phyloP scores from a whole-genome alignment of 305 asterid genomes.

The Rubia peregrina region DNA sequence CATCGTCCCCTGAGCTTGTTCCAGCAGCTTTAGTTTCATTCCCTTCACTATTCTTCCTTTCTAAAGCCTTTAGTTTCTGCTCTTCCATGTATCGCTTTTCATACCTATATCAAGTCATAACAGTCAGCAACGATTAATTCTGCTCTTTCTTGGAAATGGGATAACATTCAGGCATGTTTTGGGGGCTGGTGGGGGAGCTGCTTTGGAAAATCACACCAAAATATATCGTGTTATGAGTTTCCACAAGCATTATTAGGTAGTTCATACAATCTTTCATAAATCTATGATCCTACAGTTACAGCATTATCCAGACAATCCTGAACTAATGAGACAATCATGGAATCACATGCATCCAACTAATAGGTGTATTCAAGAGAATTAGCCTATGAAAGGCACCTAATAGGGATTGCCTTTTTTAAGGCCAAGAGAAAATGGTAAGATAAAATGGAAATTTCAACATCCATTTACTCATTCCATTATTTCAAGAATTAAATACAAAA shows the following conservation, averaged over 20 bases:
- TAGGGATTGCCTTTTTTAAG: not conserved
- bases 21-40: slow-evolving; percentile 41
- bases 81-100: slow-evolving; percentile 66
- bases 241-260: not conserved
- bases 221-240: not conserved
- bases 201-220: not conserved
- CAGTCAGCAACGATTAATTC: slow-evolving; percentile 12
- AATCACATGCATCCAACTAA: not conserved
- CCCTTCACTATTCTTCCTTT: slow-evolving; percentile 35
- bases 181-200: not conserved
- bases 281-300: not conserved
- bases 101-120: slow-evolving; percentile 37
- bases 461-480: not conserved
- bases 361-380: not conserved
- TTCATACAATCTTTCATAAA: not conserved
- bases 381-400: not conserved
- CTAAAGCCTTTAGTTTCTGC: slow-evolving; percentile 42
- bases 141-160: not conserved
- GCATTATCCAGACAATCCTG: not conserved
- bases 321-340: not conserved
- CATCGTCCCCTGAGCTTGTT: slow-evolving; percentile 34
- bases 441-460: too few species aligned
- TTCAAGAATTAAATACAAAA: not conserved
- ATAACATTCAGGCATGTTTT: not conserved
- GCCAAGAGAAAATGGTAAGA: not conserved